A percentile compares a stretch with the other conserved stretches of the same genome.
phyloP scores from a whole-genome alignment of 345 rosid species.

The Passiflora organensis region DNA sequence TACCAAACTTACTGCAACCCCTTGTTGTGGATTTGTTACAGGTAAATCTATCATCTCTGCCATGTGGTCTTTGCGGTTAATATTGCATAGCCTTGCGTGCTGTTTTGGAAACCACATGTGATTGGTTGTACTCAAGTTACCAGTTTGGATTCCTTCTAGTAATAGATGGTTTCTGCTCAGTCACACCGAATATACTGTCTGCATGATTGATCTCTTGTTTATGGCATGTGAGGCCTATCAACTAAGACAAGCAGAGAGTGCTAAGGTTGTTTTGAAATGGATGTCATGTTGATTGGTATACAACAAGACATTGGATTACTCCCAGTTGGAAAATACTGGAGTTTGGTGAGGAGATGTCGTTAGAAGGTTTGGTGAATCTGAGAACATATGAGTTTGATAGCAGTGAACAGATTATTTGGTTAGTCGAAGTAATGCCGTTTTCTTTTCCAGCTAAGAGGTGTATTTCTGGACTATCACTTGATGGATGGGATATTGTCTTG shows the following conservation, averaged over 20 bases:
- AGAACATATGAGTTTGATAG: not conserved
- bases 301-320: constrained; percentile 4
- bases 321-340: not conserved
- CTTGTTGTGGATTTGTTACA: constrained; percentile 20
- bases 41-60: constrained; percentile 44
- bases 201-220: constrained; percentile 2
- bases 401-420: constrained; percentile 1
- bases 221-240: constrained; percentile 10
- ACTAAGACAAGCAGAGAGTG: constrained; percentile 3
- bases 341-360: not conserved
- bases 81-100: constrained; percentile 22
- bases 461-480: not conserved
- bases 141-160: constrained; percentile 11
- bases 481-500: not conserved
- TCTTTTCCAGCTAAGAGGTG: not conserved
- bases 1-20: constrained; percentile 1
- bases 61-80: constrained; percentile 27
- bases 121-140: constrained; percentile 23
- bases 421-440: not conserved
- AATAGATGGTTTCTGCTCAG: constrained; percentile 9
- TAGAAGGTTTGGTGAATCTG: not conserved
- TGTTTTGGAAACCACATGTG: constrained; percentile 17
- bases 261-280: constrained; percentile 10
- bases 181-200: constrained; percentile 19
- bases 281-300: constrained; percentile 4